Evolutionary conservation across 1,284 basidiomycete species (phyloP).

Genomic region (Athelia psychrophila): DNA sequence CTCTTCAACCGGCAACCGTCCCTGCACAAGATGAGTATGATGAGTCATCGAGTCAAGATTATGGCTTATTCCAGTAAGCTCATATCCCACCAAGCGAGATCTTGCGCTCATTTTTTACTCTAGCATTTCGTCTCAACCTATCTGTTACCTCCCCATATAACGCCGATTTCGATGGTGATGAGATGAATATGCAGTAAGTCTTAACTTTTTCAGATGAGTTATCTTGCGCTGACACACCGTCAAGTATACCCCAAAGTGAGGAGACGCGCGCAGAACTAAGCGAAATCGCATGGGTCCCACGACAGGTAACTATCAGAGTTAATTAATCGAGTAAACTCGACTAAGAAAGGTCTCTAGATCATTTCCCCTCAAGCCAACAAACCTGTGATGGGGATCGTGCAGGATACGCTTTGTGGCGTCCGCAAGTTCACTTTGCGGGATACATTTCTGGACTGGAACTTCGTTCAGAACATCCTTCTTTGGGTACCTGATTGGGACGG

Average conservation of each 20-base stretch:
- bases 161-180: slow-evolving; percentile 99
- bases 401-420: slow-evolving; percentile 97
- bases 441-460: slow-evolving; percentile 89
- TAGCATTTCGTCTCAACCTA: slow-evolving; percentile 94
- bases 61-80: slow-evolving; percentile 97
- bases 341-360: slow-evolving; percentile 55
- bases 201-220: not conserved
- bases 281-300: slow-evolving; percentile 99
- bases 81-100: not conserved
- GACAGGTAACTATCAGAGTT: slow-evolving; percentile 55
- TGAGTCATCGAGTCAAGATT: slow-evolving; percentile 97
- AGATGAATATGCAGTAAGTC: slow-evolving; percentile 99
- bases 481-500: slow-evolving; percentile 99
- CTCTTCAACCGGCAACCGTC: slow-evolving; percentile 98
- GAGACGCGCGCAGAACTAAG: slow-evolving; percentile 98
- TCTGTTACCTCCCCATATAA: slow-evolving; percentile 96
- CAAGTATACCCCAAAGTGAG: slow-evolving; percentile 94
- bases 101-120: slow-evolving; percentile 4
- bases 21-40: slow-evolving; percentile 99
- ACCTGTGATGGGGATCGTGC: slow-evolving; percentile 99
- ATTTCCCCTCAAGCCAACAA: slow-evolving; percentile 99
- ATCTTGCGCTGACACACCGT: slow-evolving; percentile 10
- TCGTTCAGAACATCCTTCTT: slow-evolving; percentile 95
- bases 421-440: slow-evolving; percentile 97
- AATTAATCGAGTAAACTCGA: not conserved